phyloP scores from a whole-genome alignment of 805 yeast genomes.

The Hyphopichia homilentoma region DNA sequence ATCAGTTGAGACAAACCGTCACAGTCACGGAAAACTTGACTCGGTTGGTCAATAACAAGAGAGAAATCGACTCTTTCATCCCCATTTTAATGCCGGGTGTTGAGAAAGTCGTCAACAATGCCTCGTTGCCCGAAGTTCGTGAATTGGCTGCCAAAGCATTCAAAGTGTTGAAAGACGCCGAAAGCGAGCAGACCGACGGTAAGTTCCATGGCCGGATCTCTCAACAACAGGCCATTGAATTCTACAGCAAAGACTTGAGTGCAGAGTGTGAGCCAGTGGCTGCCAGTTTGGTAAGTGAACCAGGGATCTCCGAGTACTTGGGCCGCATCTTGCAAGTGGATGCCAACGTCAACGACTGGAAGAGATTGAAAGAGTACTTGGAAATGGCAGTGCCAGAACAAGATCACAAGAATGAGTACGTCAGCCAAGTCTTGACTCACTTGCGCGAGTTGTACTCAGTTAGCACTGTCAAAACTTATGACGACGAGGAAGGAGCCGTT shows the following conservation, averaged over 20 bases:
- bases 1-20: slow-evolving; percentile 94
- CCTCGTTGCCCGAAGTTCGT: slow-evolving; percentile 95
- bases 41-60: slow-evolving; percentile 87
- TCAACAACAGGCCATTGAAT: slow-evolving; percentile 48
- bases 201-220: slow-evolving; percentile 74
- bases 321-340: slow-evolving; percentile 35
- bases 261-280: no score
- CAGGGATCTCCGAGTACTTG: slow-evolving; percentile 46
- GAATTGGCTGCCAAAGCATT: slow-evolving; percentile 87
- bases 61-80: slow-evolving; percentile 84
- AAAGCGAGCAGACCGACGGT: slow-evolving; percentile 62
- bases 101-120: slow-evolving; percentile 80
- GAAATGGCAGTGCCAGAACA: slow-evolving; percentile 25
- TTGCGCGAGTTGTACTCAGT: slow-evolving; percentile 52
- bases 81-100: slow-evolving; percentile 91
- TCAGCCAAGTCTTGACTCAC: slow-evolving; percentile 42
- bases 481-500: slow-evolving; percentile 72
- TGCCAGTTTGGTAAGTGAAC: slow-evolving; percentile 15
- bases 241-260: slow-evolving; percentile 19
- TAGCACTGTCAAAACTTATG: slow-evolving; percentile 44
- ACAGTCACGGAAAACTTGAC: slow-evolving; percentile 94
- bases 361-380: slow-evolving; percentile 52
- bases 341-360: slow-evolving; percentile 45
- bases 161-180: slow-evolving; percentile 77
- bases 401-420: slow-evolving; percentile 35